A percentile compares a stretch with the other conserved stretches of the same genome.
phyloP scores from a whole-genome alignment of 2,329 filamentous ascomycete species.

The Plectosphaerella cucumerina region DNA sequence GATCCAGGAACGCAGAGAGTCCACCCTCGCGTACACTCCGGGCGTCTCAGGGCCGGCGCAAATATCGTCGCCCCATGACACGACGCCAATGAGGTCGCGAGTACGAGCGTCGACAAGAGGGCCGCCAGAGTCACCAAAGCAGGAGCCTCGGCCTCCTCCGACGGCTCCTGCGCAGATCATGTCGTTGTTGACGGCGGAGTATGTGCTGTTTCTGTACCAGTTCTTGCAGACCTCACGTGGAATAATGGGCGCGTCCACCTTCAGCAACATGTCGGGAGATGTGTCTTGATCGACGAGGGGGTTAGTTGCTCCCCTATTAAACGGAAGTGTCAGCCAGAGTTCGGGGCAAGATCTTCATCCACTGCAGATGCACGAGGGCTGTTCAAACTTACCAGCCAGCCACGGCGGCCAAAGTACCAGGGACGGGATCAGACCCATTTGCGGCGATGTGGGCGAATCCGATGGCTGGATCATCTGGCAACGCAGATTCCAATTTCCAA shows the following conservation, averaged over 20 bases:
- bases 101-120: constrained; percentile 19
- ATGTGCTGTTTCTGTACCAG: constrained; percentile 12
- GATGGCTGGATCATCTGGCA: constrained; percentile 16
- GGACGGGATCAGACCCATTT: constrained; percentile 19
- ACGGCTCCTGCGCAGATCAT: constrained; percentile 26
- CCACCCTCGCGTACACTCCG: constrained; percentile 24
- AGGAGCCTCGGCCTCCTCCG: constrained; percentile 23
- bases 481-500: constrained; percentile 19
- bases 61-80: constrained; percentile 23
- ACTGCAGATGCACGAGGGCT: no score
- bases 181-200: constrained; percentile 18
- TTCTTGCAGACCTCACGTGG: constrained; percentile 18
- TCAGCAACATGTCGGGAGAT: constrained; percentile 16
- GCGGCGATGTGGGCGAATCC: constrained; percentile 18
- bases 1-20: constrained; percentile 20
- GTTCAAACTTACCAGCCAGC: constrained; percentile 21
- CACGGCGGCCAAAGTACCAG: constrained; percentile 13
- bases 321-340: background rate
- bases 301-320: constrained; percentile 16
- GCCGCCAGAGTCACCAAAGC: constrained; percentile 26
- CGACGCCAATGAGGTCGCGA: constrained; percentile 18
- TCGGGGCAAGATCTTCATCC: background rate
- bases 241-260: constrained; percentile 25
- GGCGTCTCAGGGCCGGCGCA: constrained; percentile 19
- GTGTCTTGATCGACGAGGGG: background rate